A percentile compares a stretch with the other conserved stretches of the same genome.
Evolutionary conservation across 208 protist species (phyloP).

Genomic region (Acanthamoeba sp.): DNA sequence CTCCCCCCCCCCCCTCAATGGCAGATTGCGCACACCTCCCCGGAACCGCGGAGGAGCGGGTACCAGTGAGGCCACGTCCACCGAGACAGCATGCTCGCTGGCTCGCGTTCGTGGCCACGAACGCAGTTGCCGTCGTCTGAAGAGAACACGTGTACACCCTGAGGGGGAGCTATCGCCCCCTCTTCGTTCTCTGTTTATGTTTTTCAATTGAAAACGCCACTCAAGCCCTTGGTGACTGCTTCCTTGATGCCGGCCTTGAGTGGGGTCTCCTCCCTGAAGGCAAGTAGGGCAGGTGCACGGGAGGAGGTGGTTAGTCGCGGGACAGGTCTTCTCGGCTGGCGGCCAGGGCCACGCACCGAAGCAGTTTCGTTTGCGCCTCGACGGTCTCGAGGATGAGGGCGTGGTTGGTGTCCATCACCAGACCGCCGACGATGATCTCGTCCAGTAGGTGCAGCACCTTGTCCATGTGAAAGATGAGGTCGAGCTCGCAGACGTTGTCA

Average conservation of each 20-base stretch:
- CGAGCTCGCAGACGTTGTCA: constrained; percentile 98
- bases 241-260: neutral
- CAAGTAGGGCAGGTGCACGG: too few relatives aligned
- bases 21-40: neutral
- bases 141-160: too few relatives aligned
- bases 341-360: neutral
- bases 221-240: neutral
- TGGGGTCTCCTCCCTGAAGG: neutral
- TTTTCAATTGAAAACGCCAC: constrained; percentile 4
- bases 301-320: too few relatives aligned
- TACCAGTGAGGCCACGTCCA: neutral
- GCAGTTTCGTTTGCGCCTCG: constrained; percentile 10
- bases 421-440: constrained; percentile 98
- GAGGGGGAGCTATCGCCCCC: too few relatives aligned
- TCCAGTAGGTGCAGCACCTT: constrained; percentile 97
- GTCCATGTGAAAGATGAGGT: constrained; percentile 98
- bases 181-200: too few relatives aligned
- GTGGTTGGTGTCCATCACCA: constrained; percentile 97
- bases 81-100: too few relatives aligned
- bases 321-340: too few relatives aligned
- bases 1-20: too few relatives aligned
- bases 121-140: too few relatives aligned
- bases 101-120: too few relatives aligned
- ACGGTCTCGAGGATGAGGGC: constrained; percentile 85
- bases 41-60: neutral